Evolutionary conservation across 208 protist genomes (phyloP).

Genomic region (Trypanosoma congolense): DNA sequence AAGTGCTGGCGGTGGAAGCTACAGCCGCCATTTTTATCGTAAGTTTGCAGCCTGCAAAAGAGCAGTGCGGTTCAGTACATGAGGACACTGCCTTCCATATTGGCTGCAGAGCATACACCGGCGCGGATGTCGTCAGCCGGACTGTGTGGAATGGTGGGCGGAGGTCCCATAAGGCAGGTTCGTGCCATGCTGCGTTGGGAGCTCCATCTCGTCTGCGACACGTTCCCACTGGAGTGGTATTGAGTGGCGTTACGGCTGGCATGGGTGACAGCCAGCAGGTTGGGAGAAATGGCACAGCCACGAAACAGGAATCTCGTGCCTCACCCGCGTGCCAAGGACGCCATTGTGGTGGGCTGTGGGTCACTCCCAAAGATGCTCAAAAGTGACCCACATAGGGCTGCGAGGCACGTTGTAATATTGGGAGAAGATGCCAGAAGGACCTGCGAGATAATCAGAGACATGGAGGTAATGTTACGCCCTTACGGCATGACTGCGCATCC

Average conservation of each 20-base stretch:
- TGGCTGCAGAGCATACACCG: background rate
- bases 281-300: slow-evolving; percentile 8
- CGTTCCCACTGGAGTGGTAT: background rate
- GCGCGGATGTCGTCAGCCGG: slow-evolving; percentile 3
- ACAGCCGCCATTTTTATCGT: no score
- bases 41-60: no score
- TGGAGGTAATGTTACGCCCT: slow-evolving; percentile 1
- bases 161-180: background rate
- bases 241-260: slow-evolving; percentile 4
- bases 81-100: no score
- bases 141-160: background rate
- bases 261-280: slow-evolving; percentile 1
- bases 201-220: background rate
- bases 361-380: slow-evolving; percentile 7
- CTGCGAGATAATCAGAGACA: background rate
- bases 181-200: background rate
- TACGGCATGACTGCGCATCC: slow-evolving; percentile 13
- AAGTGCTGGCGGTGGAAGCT: no score
- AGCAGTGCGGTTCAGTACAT: no score
- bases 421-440: background rate
- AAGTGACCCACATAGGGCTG: slow-evolving; percentile 9
- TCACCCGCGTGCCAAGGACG: background rate
- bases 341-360: slow-evolving; percentile 1
- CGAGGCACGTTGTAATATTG: background rate
- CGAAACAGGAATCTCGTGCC: slow-evolving; percentile 8